Percentiles rank a stretch among this genome's conserved stretches.
Conservation (phyloP, 257 asterid species). For the Solanum megistacrolobum region DNA sequence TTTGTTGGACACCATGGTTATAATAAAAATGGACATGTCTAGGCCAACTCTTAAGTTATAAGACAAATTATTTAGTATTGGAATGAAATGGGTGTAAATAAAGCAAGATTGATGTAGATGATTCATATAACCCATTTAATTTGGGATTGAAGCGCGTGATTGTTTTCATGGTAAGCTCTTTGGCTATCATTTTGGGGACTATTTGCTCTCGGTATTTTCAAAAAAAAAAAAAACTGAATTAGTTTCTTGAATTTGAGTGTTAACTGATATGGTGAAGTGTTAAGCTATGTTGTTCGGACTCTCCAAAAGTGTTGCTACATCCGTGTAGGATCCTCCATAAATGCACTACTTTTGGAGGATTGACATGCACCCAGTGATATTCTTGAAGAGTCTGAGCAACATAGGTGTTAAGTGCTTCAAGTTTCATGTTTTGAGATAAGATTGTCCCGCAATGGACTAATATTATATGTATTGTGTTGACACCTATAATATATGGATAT, state of each 20-base stretch:
- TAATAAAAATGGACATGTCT: neutral
- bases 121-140: neutral
- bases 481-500: neutral
- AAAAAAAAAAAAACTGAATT: neutral
- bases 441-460: neutral
- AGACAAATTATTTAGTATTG: neutral
- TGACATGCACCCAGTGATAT: neutral
- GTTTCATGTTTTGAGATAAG: neutral
- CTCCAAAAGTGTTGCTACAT: neutral
- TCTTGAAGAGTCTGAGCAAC: neutral
- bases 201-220: neutral
- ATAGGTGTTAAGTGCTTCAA: neutral
- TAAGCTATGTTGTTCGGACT: neutral
- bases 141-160: neutral
- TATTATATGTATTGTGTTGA: neutral
- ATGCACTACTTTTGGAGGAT: neutral
- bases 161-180: neutral
- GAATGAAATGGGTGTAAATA: neutral
- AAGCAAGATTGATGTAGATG: neutral
- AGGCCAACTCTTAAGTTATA: neutral
- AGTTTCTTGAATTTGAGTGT: neutral
- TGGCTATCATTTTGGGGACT: neutral
- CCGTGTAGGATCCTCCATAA: neutral
- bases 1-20: neutral
- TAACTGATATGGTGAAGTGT: neutral